Conservation (phyloP, 306 rosid genomes). For the Cicer chorassanicum region DNA sequence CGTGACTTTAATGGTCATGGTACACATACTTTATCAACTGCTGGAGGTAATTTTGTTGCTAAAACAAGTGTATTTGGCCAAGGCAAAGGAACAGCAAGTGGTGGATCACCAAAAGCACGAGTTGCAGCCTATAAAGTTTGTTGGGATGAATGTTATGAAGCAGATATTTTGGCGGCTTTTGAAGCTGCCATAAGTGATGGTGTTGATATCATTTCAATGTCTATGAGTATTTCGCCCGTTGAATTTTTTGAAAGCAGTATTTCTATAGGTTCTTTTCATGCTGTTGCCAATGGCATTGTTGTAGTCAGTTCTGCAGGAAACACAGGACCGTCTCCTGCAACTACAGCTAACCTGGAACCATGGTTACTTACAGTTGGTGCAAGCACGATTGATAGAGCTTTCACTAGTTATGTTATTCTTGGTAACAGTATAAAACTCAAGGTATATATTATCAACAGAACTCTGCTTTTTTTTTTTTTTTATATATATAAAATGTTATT, state of each 20-base stretch:
- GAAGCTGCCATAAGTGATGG: slow-evolving; percentile 26
- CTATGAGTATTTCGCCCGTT: background rate
- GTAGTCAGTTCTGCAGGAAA: background rate
- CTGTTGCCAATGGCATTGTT: background rate
- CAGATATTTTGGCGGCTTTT: slow-evolving; percentile 11
- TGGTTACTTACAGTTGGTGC: background rate
- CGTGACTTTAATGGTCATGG: slow-evolving; percentile 4
- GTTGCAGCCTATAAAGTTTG: slow-evolving; percentile 16
- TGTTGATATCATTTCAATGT: background rate
- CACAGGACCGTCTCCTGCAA: background rate
- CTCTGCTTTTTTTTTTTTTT: no score
- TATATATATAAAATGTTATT: no score
- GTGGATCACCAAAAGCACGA: slow-evolving; percentile 24
- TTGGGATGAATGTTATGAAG: background rate
- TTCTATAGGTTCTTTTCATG: slow-evolving; percentile 11
- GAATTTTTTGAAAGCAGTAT: background rate
- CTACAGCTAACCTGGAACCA: background rate
- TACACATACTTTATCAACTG: slow-evolving; percentile 5
- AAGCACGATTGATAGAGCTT: slow-evolving; percentile 7
- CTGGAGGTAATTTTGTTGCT: slow-evolving; percentile 9
- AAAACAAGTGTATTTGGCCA: background rate
- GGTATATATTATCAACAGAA: background rate
- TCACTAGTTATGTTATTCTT: background rate
- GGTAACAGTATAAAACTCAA: background rate
- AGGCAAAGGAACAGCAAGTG: slow-evolving; percentile 21